These are phyloP conservation scores for Trichosporon ovoides DNA, from an alignment of 1,284 basidiomycete species.

Conservation along the genomic window DNA sequence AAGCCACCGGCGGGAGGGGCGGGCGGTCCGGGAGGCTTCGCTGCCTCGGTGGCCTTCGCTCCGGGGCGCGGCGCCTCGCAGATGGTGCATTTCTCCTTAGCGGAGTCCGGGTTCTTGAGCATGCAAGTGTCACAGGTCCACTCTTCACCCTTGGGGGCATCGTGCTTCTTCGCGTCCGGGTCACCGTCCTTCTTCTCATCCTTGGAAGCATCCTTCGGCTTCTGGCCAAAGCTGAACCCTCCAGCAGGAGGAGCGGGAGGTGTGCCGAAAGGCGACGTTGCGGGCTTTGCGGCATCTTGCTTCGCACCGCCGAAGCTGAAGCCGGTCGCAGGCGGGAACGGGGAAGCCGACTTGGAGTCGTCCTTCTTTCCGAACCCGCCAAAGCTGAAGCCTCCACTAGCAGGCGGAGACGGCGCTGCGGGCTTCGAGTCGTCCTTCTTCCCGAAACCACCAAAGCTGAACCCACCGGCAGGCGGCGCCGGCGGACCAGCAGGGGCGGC, in stretches of 20 bases:
- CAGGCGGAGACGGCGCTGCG: background rate
- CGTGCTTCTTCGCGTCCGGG: background rate
- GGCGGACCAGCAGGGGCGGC: slow-evolving; percentile 6
- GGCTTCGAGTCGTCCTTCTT: background rate
- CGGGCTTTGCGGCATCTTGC: background rate
- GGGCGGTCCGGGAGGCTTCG: slow-evolving; percentile 6
- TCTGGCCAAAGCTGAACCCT: slow-evolving; percentile 11
- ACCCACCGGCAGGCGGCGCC: slow-evolving; percentile 11
- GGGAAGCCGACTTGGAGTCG: background rate
- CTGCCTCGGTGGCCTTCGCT: slow-evolving; percentile 10
- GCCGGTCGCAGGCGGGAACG: background rate
- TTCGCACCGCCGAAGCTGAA: slow-evolving; percentile 10
- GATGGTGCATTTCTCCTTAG: slow-evolving; percentile 53
- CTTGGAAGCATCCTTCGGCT: background rate
- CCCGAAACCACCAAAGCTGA: slow-evolving; percentile 15
- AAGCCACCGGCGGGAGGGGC: slow-evolving; percentile 5
- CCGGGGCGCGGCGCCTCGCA: slow-evolving; percentile 53
- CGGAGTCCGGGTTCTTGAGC: slow-evolving; percentile 52
- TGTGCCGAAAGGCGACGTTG: slow-evolving; percentile 3
- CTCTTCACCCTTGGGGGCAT: background rate
- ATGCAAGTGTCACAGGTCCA: slow-evolving; percentile 55
- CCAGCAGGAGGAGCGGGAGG: slow-evolving; percentile 2
- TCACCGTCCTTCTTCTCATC: background rate
- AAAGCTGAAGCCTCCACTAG: slow-evolving; percentile 10
- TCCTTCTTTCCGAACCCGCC: slow-evolving; percentile 8